Evolutionary conservation across 441 rosid species (phyloP), one percentile per base, ranked within the genome.

Genomic region (Flueggea neowawraea): DNA sequence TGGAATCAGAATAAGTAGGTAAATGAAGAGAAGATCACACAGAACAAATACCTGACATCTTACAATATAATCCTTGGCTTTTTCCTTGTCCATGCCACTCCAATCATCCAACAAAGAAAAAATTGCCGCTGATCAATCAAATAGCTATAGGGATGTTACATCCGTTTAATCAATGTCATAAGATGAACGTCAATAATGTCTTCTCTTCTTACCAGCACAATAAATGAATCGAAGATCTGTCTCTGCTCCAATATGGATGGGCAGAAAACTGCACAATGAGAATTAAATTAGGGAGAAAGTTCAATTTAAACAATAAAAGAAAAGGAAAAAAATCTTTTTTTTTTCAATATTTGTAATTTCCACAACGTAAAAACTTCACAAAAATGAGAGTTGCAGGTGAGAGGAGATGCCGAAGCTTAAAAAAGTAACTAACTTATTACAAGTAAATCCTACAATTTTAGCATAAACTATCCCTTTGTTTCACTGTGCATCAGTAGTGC

Each of bases 81-180:
- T 89, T 75, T 84, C 91, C 68, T 52, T 80, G 72, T 91, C 90
- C 88, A 94, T 87, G 68, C 97, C 96, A 78, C 84, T 80, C 97
- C 97, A 94, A 68, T 81, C 83, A 66, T 73, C 83, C 80, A 94
- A 66, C 87, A 94, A 79, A 77, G 48, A 83, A 79, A 86, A 85
- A 69, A 91, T 78, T 62, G 99, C 95, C 73, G 87, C 99, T 94
- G 87, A 76, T 63, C 67, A 60, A 80, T 55, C 70, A 74, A 73
- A 14, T 63, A 73, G 62, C 69, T 22, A 80, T 17, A 69, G 32
- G 62, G 22, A 66, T 59, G 60, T 61, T 59, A 72, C 31, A 64
- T 57, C 69, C 58, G 59, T 55, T 44, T 16, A 41, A 49, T 55
- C 16, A 63, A 56, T 10, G 58, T 54, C 55, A 77, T 22, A 22